A percentile compares a stretch with the other conserved stretches of the same genome.
Conservation (phyloP, 306 rosid genomes). For the Rosa rugosa region DNA sequence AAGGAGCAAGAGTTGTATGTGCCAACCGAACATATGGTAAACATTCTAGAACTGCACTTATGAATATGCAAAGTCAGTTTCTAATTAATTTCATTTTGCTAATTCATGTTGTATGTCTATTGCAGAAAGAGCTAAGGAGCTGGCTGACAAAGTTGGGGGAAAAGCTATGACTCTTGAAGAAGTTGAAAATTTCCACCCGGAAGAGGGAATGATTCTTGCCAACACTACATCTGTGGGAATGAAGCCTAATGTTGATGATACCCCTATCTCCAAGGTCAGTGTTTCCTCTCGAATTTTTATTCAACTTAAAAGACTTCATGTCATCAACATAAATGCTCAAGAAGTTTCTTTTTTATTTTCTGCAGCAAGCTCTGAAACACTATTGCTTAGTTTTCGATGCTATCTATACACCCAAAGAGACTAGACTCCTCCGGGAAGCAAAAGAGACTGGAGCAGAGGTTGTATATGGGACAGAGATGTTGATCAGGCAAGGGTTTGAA, state of each 20-base stretch:
- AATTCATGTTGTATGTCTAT: background rate
- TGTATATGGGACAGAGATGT: constrained; percentile 51
- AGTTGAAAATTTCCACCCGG: constrained; percentile 32
- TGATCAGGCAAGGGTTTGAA: constrained; percentile 49
- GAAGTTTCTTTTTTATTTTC: background rate
- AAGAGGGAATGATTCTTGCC: constrained; percentile 34
- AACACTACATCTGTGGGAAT: constrained; percentile 38
- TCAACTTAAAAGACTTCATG: background rate
- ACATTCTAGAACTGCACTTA: background rate
- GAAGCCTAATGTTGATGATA: constrained; percentile 31
- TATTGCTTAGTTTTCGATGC: constrained; percentile 57
- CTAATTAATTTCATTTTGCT: background rate
- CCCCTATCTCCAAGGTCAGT: constrained; percentile 28
- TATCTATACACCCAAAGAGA: constrained; percentile 51
- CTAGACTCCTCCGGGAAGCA: constrained; percentile 43
- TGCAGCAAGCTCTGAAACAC: constrained; percentile 43
- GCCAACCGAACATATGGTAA: constrained; percentile 41
- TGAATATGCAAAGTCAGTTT: background rate
- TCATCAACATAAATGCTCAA: background rate
- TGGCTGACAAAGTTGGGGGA: constrained; percentile 46
- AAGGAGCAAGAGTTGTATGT: constrained; percentile 51
- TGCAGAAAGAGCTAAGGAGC: constrained; percentile 44
- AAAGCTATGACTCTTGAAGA: constrained; percentile 42
- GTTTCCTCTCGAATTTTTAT: background rate
- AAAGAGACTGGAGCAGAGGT: constrained; percentile 40